Evolutionary conservation across 2,329 filamentous ascomycete species (phyloP).

Genomic region (Sclerotinia glacialis): DNA sequence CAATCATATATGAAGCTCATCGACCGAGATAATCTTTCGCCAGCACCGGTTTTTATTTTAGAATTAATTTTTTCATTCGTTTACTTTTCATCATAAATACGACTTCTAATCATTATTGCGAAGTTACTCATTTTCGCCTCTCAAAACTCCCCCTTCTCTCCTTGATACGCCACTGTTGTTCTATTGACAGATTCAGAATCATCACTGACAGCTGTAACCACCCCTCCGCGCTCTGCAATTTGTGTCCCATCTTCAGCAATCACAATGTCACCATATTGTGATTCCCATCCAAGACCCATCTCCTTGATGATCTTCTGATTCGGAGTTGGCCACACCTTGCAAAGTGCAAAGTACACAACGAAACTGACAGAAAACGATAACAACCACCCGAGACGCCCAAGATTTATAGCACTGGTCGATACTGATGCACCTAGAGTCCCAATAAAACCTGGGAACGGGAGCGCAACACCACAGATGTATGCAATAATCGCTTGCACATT

Average conservation of each 20-base stretch:
- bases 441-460: slow-evolving; percentile 41
- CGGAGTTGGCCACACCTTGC: slow-evolving; percentile 42
- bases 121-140: not conserved
- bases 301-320: slow-evolving; percentile 41
- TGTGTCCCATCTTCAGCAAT: slow-evolving; percentile 34
- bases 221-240: slow-evolving; percentile 28
- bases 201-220: slow-evolving; percentile 21
- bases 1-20: not conserved
- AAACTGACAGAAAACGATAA: slow-evolving; percentile 40
- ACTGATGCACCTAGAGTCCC: slow-evolving; percentile 40
- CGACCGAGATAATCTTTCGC: not conserved
- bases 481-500: slow-evolving; percentile 41
- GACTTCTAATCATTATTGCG: not conserved
- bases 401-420: slow-evolving; percentile 36
- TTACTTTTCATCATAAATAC: not conserved
- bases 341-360: slow-evolving; percentile 40
- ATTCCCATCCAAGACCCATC: slow-evolving; percentile 38
- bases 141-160: slow-evolving; percentile 1
- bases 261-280: slow-evolving; percentile 27
- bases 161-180: slow-evolving; percentile 5
- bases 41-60: not conserved
- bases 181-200: slow-evolving; percentile 8
- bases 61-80: not conserved
- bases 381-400: slow-evolving; percentile 41
- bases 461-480: slow-evolving; percentile 39